phyloP scores from a whole-genome alignment of 2,329 filamentous ascomycete genomes.

The Aschersonia sp. region DNA sequence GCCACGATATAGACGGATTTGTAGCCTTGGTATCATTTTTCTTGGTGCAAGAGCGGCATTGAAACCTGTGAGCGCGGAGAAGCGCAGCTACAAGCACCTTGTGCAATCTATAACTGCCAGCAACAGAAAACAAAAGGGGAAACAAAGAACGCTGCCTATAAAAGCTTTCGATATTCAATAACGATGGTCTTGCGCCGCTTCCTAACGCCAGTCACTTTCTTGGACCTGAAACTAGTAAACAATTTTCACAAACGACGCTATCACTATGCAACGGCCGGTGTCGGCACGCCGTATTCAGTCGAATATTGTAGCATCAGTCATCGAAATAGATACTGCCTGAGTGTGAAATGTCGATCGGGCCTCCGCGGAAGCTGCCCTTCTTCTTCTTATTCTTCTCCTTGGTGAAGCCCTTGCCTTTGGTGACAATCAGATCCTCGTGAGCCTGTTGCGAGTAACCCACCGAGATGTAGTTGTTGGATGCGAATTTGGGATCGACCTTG shows the following conservation, averaged over 20 bases:
- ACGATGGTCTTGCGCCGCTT: too few relatives aligned
- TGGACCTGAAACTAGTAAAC: too few relatives aligned
- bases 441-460: constrained; percentile 85
- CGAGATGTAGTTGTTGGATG: constrained; percentile 67
- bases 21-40: too few relatives aligned
- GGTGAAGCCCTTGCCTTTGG: constrained; percentile 91
- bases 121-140: background rate
- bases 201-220: too few relatives aligned
- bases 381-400: constrained; percentile 99
- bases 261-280: too few relatives aligned
- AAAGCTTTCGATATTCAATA: too few relatives aligned
- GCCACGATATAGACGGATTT: too few relatives aligned
- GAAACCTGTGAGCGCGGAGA: too few relatives aligned
- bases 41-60: too few relatives aligned
- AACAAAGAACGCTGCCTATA: background rate
- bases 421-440: constrained; percentile 76
- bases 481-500: constrained; percentile 51
- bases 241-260: too few relatives aligned
- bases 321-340: constrained; percentile 92
- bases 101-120: background rate
- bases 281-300: too few relatives aligned
- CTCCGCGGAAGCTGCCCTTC: constrained; percentile 79
- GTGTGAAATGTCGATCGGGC: constrained; percentile 66
- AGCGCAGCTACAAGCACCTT: too few relatives aligned
- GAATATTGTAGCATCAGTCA: constrained; percentile 37